These are phyloP conservation scores for Xylaria digitata DNA, from an alignment of 2,329 filamentous ascomycete species.

Conservation along the genomic window DNA sequence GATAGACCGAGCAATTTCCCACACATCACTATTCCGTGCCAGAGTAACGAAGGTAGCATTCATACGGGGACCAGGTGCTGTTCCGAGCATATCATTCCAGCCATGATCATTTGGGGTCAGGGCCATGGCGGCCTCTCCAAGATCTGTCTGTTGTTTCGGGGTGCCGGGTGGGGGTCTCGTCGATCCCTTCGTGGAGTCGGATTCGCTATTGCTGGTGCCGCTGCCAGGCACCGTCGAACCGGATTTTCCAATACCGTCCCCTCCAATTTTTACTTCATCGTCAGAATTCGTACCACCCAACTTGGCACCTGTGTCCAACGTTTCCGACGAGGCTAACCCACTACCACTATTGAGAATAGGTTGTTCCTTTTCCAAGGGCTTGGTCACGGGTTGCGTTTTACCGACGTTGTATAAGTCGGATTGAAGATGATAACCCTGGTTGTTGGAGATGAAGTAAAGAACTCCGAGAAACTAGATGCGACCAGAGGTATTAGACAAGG, in stretches of 20 bases:
- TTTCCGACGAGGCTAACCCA: conserved; percentile 47
- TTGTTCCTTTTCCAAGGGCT: conserved; percentile 44
- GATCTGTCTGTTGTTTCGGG: conserved; percentile 51
- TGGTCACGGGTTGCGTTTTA: conserved; percentile 51
- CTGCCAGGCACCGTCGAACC: conserved; percentile 36
- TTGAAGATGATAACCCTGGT: conserved; percentile 62
- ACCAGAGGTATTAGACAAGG: conserved; percentile 41
- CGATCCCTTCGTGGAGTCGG: conserved; percentile 45
- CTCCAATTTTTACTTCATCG: conserved; percentile 31
- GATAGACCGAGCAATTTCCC: conserved; percentile 97
- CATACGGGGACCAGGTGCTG: conserved; percentile 77
- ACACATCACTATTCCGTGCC: conserved; percentile 91
- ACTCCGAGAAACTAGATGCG: conserved; percentile 69
- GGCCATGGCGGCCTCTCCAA: conserved; percentile 61
- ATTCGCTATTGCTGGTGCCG: conserved; percentile 41
- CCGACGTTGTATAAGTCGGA: conserved; percentile 45
- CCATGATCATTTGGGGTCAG: conserved; percentile 64
- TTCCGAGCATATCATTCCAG: conserved; percentile 63
- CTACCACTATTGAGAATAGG: conserved; percentile 40
- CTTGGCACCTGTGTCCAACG: conserved; percentile 41
- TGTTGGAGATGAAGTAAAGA: conserved; percentile 82
- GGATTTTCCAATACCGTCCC: conserved; percentile 29
- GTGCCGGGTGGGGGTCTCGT: conserved; percentile 45
- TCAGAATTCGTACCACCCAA: conserved; percentile 24
- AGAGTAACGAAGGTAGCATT: conserved; percentile 98